Base-by-base conservation (phyloP, 352 stramenopile genomes). In the Thalassiosira sp. region DNA sequence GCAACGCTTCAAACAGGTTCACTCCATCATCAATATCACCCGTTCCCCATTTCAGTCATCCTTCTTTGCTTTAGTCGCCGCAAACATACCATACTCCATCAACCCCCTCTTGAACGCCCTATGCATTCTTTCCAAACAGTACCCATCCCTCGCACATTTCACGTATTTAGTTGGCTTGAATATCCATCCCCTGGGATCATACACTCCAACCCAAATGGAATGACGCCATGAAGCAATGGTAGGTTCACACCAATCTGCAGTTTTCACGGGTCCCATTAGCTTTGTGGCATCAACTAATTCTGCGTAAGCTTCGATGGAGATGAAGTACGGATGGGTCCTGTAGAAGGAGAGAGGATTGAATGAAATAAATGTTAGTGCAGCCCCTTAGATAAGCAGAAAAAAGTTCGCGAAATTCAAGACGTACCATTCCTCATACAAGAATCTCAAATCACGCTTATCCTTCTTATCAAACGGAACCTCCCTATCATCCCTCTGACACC, bases 51-150 rank as follows among this genome's bases (percentile, higher is more conserved):
- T n/a, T 57, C 20, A 57, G 2, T 65, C 46, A 16, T 71, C 37
- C 8, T 71, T 68, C 51, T 53, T 71, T 42, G 83, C 82, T 76
- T 96, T 96, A 1, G 83, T 91, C 15, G 84, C 91, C 27, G 87
- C 81, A 73, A 95, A 91, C 91, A 96, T 95, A 60, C 92, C 92
- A 81, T 96, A 96, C 77, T 95, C 72, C 92, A 96, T 95, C 20
- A 96, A 82, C 13, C 90, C 90, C 22, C 87, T 82, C 22, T 94
- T 84, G 76, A 96, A 96, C 2, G 91, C 91, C 51, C 90, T 82
- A 72, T 95, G 91, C 90, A 95, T 95, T 48, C 91, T 84, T 77
- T 95, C 91, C 51, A 96, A 80, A 68, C 90, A 95, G 56, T 94
- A 94, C 3, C 77, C 91, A 85, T 96, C 92, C 35, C 90, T 77